Evolutionary conservation across 2,329 filamentous ascomycete genomes (phyloP), one percentile per base, ranked within the genome.

Genomic region (Sarocladium kiliense): DNA sequence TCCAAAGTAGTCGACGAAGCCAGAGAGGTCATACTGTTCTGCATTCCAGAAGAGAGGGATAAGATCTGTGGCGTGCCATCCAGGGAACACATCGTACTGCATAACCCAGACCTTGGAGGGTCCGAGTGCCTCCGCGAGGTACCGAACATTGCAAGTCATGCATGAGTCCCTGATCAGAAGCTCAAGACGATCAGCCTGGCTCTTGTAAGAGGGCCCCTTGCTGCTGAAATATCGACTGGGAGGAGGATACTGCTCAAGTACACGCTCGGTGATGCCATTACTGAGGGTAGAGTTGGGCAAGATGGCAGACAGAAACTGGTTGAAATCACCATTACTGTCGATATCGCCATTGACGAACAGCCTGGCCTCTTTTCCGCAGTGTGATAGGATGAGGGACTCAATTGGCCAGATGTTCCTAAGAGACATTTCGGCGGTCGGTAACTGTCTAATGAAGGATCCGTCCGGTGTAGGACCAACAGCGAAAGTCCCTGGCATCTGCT

Each of bases 131-230:
- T 71, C 65, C n/a, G 66, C 69, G 26, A 76, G 60, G 58, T 64
- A 65, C 18, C 69, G 65, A 34, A 69, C 63, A 57, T 71, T 67
- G 60, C 71, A 74, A 1, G 66, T 69, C 53, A 73, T 72, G 55
- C 65, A 68, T 34, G 61, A 65, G 54, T 72, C 70, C 4, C 65
- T 62, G 26, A 72, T 55, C 5, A 70, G 63, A 2, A 61, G 67
- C 21, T 62, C 65, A 18, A 64, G 56, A 12, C 67, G 63, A n/a
- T 60, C 65, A 2, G 64, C 58, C 55, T 68, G 63, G 9, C n/a
- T n/a, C n/a, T n/a, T n/a, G n/a, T n/a, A n/a, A n/a, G n/a, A n/a
- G n/a, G n/a, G n/a, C n/a, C n/a, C n/a, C n/a, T n/a, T n/a, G n/a
- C n/a, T n/a, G n/a, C n/a, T n/a, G n/a, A n/a, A n/a, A n/a, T n/a